Base-by-base conservation (phyloP, 805 yeast species). In the Vanderwaltozyma tropicalis region DNA sequence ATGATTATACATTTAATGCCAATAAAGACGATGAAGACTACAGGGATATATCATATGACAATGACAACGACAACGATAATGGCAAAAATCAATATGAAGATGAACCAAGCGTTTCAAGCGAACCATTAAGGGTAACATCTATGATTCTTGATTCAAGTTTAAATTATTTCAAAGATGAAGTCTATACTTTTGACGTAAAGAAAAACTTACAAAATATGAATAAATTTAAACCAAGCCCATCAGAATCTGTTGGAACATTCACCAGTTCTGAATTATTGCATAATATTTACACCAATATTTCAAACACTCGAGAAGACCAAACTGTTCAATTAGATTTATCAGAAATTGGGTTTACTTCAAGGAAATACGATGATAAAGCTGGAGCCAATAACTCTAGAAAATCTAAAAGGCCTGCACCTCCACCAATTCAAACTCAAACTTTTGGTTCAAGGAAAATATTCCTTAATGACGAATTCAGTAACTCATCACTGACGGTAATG, bases 101-200 rank as follows among this genome's bases (percentile, higher is more conserved):
- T 9, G 14, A 12, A 17, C 5, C n/a, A 11, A 12, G 17, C 7
- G 7, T 15, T 27, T 3, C 14, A 6, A 6, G 10, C 5, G 16
- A 35, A 15, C 33, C 34, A 5, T 9, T 32, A 16, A 31, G 34
- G 21, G 21, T 37, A 11, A 27, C 39, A 3, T 37, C 39, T 13
- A 37, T 37, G 35, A 31, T 37, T n/a, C 13, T 31, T 17, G 39
- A 37, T 21, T n/a, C 35, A 19, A 33, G 28, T 16, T 12, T 21
- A 12, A 31, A 29, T 27, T 37, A 37, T 27, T 37, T 37, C 17
- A 31, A 19, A 20, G 35, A 37, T 27, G 39, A 37, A 27, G 18
- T 35, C 18, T 35, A 35, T 13, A 35, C 39, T 4, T 35, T 35
- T 16, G 39, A 35, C 26, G 25, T 35, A 6, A 24, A 35, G 13